A percentile compares a stretch with the other conserved stretches of the same genome.
These are phyloP conservation scores for Antitrichia curtipendula DNA, from an alignment of 225 moss, liverwort and hornwort species.

Conservation along the genomic window DNA sequence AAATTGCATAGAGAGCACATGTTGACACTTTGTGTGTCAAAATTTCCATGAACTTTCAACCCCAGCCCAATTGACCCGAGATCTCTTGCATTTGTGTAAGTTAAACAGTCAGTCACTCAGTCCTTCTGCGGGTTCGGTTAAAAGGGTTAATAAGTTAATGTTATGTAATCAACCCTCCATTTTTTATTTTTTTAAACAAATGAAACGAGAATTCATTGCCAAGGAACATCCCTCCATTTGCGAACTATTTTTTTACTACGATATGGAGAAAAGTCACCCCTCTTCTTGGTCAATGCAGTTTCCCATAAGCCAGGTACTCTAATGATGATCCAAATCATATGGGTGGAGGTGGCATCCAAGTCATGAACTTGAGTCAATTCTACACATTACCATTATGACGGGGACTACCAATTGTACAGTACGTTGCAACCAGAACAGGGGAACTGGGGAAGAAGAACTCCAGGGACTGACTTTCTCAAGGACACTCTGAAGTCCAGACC, in stretches of 20 bases:
- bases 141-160: not conserved
- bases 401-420: not conserved
- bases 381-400: not conserved
- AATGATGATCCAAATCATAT: not conserved
- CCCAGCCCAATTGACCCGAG: fast-evolving
- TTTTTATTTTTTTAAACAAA: too few relatives aligned
- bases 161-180: fast-evolving
- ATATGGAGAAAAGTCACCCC: not conserved
- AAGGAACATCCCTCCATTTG: too few relatives aligned
- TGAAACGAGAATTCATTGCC: too few relatives aligned
- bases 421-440: not conserved
- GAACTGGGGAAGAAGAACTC: not conserved
- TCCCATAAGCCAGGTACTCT: not conserved
- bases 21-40: too few relatives aligned
- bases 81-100: fast-evolving
- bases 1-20: fast-evolving
- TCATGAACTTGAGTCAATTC: not conserved
- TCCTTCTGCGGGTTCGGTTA: too few relatives aligned
- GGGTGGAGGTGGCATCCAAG: not conserved
- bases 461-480: not conserved
- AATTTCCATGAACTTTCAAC: not conserved
- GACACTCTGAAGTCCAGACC: too few relatives aligned
- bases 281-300: not conserved
- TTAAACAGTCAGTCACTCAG: not conserved
- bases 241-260: not conserved